Evolutionary conservation across 2,329 filamentous ascomycete genomes (phyloP), one percentile per base, ranked within the genome.

Genomic region (Lachnellula hyalina): DNA sequence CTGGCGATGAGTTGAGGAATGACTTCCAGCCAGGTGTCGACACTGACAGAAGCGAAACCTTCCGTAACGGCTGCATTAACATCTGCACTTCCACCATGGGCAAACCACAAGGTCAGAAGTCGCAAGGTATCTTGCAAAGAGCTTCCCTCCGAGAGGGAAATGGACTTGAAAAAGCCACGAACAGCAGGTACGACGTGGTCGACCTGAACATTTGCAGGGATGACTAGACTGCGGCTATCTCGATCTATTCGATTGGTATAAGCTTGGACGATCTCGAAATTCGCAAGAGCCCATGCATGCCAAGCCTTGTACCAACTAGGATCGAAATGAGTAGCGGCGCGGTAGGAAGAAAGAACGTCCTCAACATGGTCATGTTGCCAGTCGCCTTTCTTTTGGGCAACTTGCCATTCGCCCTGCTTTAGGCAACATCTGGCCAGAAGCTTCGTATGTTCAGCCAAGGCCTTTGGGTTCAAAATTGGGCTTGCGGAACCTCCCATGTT

Each of bases 1-100:
- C 94, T 85, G 34, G 94, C 94, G 71, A 99, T 96, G 47, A 99
- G 79, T 68, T 99, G 94, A 35, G 94, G 94, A 61, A 97, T 96
- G 50, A 99, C 95, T 68, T 97, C 92, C 17, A 99, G 83, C 95
- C 94, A 99, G 1, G 93, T 97, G 72, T 99, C 94, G 53, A 99
- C 89, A 67, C 89, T 96, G 62, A 99, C 91, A 38, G 89, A 88
- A 0, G 87, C 81, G 61, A 96, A 95, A 5, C 95, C 94, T 68
- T 97, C 92, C 0, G 86, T 91, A 23, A 99, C 89, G 15, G 89
- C 89, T 15, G 81, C 76, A 65, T 93, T 96, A 58, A 99, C 95
- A 61, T 97, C 93, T 28, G 83, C 77, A 67, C 90, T 86, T 21
- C 90, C 89, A 51, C 94, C 94, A 67, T 99, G 91, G 3, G 89